phyloP scores from a whole-genome alignment of 495 filamentous ascomycete species.

The Penicillium egyptiacum region DNA sequence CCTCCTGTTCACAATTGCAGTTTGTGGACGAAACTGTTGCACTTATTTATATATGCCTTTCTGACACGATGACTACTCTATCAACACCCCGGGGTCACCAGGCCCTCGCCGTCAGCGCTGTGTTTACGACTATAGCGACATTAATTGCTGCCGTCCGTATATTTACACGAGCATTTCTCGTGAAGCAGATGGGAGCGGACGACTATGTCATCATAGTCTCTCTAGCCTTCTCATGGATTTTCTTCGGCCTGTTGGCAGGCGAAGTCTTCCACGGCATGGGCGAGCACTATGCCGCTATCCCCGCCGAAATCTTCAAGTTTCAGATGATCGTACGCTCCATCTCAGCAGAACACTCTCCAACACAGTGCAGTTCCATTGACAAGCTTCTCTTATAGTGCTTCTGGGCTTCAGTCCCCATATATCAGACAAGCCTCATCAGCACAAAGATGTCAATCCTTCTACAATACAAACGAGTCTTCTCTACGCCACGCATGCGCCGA shows the following conservation, averaged over 20 bases:
- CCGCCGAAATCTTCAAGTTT: conserved; percentile 16
- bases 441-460: conserved; percentile 44
- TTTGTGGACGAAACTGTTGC: not conserved
- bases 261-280: conserved; percentile 42
- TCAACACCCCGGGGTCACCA: conserved; percentile 32
- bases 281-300: conserved; percentile 31
- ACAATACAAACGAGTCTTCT: conserved; percentile 42
- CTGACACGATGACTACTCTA: conserved; percentile 33
- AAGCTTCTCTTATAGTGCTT: conserved; percentile 24
- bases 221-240: conserved; percentile 38
- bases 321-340: conserved; percentile 36
- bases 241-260: conserved; percentile 37
- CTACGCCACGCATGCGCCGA: conserved; percentile 36
- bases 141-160: conserved; percentile 32
- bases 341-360: not conserved
- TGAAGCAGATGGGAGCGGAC: conserved; percentile 60
- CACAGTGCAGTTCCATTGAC: not conserved
- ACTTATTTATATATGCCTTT: conserved; percentile 7
- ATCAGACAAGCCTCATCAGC: conserved; percentile 35
- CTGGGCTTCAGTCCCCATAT: conserved; percentile 39
- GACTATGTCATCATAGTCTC: conserved; percentile 36
- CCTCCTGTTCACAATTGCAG: not conserved
- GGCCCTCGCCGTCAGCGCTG: conserved; percentile 32
- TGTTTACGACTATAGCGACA: conserved; percentile 37
- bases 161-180: conserved; percentile 55